Evolutionary conservation across 257 asterid species (phyloP), one percentile per base, ranked within the genome.

Genomic region (Gardenia jasminoides): DNA sequence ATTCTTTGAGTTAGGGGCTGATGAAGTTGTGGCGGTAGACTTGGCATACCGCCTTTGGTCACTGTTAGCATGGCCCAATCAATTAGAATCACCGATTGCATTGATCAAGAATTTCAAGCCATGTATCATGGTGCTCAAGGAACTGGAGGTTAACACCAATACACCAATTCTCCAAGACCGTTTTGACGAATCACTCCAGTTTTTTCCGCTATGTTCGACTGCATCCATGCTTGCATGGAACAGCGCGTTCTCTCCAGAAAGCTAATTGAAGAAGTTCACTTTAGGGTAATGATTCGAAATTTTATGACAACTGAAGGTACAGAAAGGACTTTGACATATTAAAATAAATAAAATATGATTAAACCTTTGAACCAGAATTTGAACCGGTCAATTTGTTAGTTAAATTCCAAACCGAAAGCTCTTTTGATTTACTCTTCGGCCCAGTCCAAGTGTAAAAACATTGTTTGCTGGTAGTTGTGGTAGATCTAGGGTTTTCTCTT

Each of bases 121-220:
- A 3, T 20, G 84, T 65, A 76, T 82, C 54, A 83, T 89, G 89
- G 80, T 86, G 24, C 68, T 89, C 3, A 67, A 78, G 10, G 96
- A 91, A 78, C 82, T 75, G 3, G 94, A 91, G 76, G 88, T 82
- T 15, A 83, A 81, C 69, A 75, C 79, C 61, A 91, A 88, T 16
- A 77, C 86, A 9, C 87, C 85, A 0, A 26, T 59, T 36, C 89
- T 88, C 13, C 80, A 83, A 61, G 88, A 87, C 17, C 84, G 91
- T 8, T 91, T 89, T 33, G 84, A 84, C 31, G 90, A 88, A 12
- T 79, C 89, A 15, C 87, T 91, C 44, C 41, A n/a, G n/a, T 80
- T 4, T 80, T 84, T 71, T 81, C 80, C 7, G 22, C 69, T 61
- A 31, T n/a, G n/a, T 86, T 89, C 36, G 93, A 89, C 68, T 52